Conservation (phyloP, 2,329 filamentous ascomycete species). For the Alternaria sp. region DNA sequence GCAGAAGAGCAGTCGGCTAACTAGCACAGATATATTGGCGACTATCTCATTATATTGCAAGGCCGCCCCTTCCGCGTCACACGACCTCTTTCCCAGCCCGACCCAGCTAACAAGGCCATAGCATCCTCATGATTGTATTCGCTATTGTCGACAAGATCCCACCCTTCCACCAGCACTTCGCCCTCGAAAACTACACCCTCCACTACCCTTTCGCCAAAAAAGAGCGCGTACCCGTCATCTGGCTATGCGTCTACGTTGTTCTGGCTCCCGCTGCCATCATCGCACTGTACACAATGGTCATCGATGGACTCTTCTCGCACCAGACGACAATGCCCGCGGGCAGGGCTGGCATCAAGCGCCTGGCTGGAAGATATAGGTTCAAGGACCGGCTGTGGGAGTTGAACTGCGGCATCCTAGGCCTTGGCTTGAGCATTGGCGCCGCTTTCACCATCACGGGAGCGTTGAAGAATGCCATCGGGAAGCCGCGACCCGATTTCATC, state of each 20-base stretch:
- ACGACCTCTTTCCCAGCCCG: conserved; percentile 45
- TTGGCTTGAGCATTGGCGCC: conserved; percentile 62
- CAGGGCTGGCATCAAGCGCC: conserved; percentile 43
- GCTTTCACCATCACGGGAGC: conserved; percentile 66
- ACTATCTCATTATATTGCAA: conserved; percentile 68
- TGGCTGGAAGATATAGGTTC: conserved; percentile 59
- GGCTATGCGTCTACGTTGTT: conserved; percentile 60
- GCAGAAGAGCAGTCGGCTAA: conserved; percentile 27
- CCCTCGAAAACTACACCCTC: conserved; percentile 64
- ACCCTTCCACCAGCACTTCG: conserved; percentile 67
- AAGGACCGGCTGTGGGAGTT: conserved; percentile 68
- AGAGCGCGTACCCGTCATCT: conserved; percentile 62
- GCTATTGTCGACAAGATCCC: conserved; percentile 62
- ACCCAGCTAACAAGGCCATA: conserved; percentile 40
- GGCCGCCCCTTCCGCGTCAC: conserved; percentile 39
- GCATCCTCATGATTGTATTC: conserved; percentile 62
- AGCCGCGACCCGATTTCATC: conserved; percentile 68
- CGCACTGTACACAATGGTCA: conserved; percentile 63
- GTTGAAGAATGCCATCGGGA: conserved; percentile 67
- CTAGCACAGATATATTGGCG: conserved; percentile 61
- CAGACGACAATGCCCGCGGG: conserved; percentile 43
- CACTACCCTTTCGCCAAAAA: conserved; percentile 66
- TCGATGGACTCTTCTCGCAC: conserved; percentile 68
- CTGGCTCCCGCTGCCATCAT: conserved; percentile 62
- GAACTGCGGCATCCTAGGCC: conserved; percentile 67